Conservation (phyloP, 2,329 filamentous ascomycete genomes). For the Piedraia hortae region DNA sequence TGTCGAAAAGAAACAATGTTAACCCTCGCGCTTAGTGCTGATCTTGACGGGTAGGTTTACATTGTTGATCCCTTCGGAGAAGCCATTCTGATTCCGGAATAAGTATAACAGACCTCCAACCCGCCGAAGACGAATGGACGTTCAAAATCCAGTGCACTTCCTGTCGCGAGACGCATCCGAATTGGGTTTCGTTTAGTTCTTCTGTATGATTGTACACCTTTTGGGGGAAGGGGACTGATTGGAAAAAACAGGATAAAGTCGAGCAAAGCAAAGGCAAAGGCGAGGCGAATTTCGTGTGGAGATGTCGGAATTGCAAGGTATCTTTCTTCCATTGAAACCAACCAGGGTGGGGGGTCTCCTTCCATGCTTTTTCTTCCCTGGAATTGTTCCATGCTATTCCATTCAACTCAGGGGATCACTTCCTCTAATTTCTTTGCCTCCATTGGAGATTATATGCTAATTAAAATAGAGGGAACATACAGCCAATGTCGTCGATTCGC, state of each 20-base stretch:
- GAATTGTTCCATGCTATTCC: too few species aligned
- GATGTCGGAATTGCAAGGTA: constrained; percentile 93
- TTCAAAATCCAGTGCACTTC: constrained; percentile 98
- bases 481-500: constrained; percentile 51
- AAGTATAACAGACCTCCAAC: constrained; percentile 74
- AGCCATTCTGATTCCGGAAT: neutral
- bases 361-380: neutral
- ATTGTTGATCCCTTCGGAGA: neutral
- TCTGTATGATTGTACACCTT: constrained; percentile 52
- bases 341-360: neutral
- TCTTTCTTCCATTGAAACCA: constrained; percentile 1
- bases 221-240: too few species aligned
- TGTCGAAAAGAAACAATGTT: constrained; percentile 28
- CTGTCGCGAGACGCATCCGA: constrained; percentile 71
- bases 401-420: too few species aligned
- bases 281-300: constrained; percentile 99
- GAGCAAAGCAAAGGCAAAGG: constrained; percentile 81
- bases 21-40: constrained; percentile 36
- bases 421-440: too few species aligned
- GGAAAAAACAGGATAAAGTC: constrained; percentile 40
- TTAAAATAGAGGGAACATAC: constrained; percentile 45
- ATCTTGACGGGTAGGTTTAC: constrained; percentile 34
- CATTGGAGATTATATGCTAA: neutral
- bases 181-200: constrained; percentile 60
- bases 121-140: constrained; percentile 65